Evolutionary conservation across 192 early-diverging fungal species (phyloP).

Genomic region (Geranomyces michiganensis): DNA sequence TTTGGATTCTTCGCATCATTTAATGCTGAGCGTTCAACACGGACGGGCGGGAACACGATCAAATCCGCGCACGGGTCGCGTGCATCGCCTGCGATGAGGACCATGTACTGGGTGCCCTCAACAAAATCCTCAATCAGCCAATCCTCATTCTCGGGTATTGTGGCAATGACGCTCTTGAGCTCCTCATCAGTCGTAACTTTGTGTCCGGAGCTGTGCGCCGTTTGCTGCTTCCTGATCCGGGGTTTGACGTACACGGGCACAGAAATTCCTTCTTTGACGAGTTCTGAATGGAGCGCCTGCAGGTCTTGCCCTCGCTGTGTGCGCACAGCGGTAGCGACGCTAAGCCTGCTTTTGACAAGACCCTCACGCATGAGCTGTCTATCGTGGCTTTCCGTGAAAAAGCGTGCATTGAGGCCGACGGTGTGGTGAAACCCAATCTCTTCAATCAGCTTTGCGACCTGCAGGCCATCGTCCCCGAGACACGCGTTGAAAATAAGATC

Average conservation of each 20-base stretch:
- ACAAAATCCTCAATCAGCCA: slow-evolving; percentile 40
- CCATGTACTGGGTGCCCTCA: slow-evolving; percentile 27
- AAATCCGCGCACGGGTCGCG: slow-evolving; percentile 38
- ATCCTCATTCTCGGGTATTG: slow-evolving; percentile 23
- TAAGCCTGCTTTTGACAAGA: slow-evolving; percentile 17
- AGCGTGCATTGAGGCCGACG: slow-evolving; percentile 35
- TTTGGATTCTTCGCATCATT: not conserved
- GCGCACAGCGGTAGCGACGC: slow-evolving; percentile 21
- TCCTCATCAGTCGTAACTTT: slow-evolving; percentile 27
- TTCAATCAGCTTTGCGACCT: slow-evolving; percentile 34
- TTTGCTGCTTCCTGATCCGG: not conserved
- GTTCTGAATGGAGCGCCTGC: not conserved
- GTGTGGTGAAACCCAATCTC: slow-evolving; percentile 30
- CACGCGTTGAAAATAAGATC: slow-evolving; percentile 45
- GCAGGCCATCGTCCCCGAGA: slow-evolving; percentile 38
- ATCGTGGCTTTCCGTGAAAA: slow-evolving; percentile 31
- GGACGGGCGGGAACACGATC: slow-evolving; percentile 39
- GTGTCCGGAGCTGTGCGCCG: slow-evolving; percentile 7
- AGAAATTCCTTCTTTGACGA: not conserved
- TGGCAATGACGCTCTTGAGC: slow-evolving; percentile 6
- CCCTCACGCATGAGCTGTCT: slow-evolving; percentile 21
- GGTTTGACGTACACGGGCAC: slow-evolving; percentile 44
- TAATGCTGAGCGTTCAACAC: not conserved
- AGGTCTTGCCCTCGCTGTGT: not conserved
- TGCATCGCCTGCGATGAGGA: slow-evolving; percentile 40